These are phyloP conservation scores for Globisporangium barbulae DNA, from an alignment of 352 stramenopile genomes.

Conservation along the genomic window DNA sequence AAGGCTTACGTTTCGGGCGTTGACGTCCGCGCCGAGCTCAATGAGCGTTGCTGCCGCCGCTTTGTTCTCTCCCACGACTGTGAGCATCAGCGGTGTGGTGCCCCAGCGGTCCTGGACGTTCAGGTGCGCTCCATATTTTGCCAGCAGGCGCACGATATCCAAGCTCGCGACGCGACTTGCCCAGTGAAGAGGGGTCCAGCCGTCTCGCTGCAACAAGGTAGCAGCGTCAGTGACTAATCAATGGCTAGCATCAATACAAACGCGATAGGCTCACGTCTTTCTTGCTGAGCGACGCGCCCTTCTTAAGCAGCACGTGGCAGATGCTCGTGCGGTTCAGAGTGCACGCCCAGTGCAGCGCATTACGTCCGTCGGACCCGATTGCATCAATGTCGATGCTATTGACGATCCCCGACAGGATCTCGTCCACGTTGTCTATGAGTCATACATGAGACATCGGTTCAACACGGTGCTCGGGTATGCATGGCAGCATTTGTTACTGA, in stretches of 20 bases:
- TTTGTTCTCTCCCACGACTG: conserved; percentile 67
- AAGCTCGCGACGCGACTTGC: conserved; percentile 70
- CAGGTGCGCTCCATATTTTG: conserved; percentile 72
- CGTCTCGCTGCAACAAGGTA: conserved; percentile 38
- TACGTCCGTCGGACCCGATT: conserved; percentile 72
- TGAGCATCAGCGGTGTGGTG: conserved; percentile 78
- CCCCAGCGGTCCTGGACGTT: conserved; percentile 76
- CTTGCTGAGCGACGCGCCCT: conserved; percentile 68
- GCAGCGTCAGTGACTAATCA: background rate
- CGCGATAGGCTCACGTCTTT: conserved; percentile 49
- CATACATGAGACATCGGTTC: background rate
- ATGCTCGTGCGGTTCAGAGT: conserved; percentile 74
- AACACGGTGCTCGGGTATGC: background rate
- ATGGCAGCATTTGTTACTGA: too few relatives aligned
- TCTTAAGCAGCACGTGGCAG: conserved; percentile 80
- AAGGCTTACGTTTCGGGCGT: conserved; percentile 56
- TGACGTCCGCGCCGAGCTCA: conserved; percentile 66
- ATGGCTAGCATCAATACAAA: background rate
- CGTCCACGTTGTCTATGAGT: conserved; percentile 62
- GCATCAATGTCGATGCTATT: conserved; percentile 74
- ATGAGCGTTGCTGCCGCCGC: conserved; percentile 54
- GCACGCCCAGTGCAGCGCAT: conserved; percentile 77
- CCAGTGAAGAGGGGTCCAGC: conserved; percentile 77
- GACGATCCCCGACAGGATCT: conserved; percentile 62
- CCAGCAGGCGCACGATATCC: conserved; percentile 71